Evolutionary conservation across 2,329 filamentous ascomycete genomes (phyloP).

Genomic region (Epichloe brachyelytri): DNA sequence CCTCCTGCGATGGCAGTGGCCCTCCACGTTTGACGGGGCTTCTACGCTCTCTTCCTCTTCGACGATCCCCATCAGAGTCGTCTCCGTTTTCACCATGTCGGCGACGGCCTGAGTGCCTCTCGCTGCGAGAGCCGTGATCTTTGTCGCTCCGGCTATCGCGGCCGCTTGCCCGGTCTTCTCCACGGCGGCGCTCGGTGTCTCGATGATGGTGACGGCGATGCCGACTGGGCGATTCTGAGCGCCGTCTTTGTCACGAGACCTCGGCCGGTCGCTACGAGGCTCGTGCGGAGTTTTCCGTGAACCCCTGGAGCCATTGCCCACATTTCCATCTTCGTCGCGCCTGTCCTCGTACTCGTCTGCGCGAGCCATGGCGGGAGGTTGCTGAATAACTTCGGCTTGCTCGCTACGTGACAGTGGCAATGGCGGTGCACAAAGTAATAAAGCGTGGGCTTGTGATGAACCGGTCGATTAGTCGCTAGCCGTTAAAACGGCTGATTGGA

Average conservation of each 20-base stretch:
- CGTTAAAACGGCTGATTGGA: too few species aligned
- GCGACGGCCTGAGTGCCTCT: slow-evolving; percentile 14
- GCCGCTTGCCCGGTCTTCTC: slow-evolving; percentile 7
- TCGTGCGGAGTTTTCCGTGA: slow-evolving; percentile 11
- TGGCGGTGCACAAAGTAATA: slow-evolving; percentile 6
- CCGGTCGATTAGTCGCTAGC: neutral
- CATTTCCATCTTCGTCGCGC: slow-evolving; percentile 3
- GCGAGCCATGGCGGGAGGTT: slow-evolving; percentile 14
- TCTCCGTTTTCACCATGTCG: slow-evolving; percentile 9
- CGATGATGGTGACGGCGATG: slow-evolving; percentile 8
- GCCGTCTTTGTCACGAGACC: slow-evolving; percentile 19
- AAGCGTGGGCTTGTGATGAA: too few species aligned
- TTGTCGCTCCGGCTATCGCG: slow-evolving; percentile 10
- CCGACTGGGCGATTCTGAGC: slow-evolving; percentile 16
- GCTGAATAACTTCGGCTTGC: neutral
- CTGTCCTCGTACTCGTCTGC: slow-evolving; percentile 12
- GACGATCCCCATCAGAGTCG: slow-evolving; percentile 12
- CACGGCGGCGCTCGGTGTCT: slow-evolving; percentile 14
- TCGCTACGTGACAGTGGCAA: neutral
- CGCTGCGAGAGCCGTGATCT: slow-evolving; percentile 21
- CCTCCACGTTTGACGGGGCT: slow-evolving; percentile 23
- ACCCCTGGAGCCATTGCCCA: slow-evolving; percentile 10
- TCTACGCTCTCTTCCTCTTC: slow-evolving; percentile 6
- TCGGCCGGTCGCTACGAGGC: slow-evolving; percentile 14
- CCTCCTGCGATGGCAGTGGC: slow-evolving; percentile 46